These are phyloP conservation scores for Kazachstania taianensis DNA, from an alignment of 805 yeast species.

Conservation along the genomic window DNA sequence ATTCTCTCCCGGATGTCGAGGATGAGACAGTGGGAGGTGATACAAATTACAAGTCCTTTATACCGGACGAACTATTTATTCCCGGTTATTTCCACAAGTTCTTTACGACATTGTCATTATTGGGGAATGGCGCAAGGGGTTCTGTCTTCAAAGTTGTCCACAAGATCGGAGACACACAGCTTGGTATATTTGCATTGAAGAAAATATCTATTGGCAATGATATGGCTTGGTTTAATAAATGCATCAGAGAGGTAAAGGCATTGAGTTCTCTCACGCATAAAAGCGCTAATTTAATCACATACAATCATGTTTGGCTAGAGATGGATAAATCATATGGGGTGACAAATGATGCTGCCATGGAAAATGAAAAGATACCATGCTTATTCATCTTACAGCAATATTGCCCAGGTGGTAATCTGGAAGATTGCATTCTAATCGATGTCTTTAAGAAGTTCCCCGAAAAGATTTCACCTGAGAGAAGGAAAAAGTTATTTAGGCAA, in stretches of 20 bases:
- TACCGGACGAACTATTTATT: slow-evolving; percentile 53
- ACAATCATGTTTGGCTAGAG: slow-evolving; percentile 90
- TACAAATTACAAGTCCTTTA: slow-evolving; percentile 8
- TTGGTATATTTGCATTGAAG: slow-evolving; percentile 78
- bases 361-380: slow-evolving; percentile 40
- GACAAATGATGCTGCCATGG: slow-evolving; percentile 10
- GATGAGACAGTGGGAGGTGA: neutral
- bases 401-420: slow-evolving; percentile 82
- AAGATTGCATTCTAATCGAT: slow-evolving; percentile 42
- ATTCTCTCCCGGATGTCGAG: neutral
- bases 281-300: slow-evolving; percentile 58
- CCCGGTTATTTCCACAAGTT: slow-evolving; percentile 75
- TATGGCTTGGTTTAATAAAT: slow-evolving; percentile 54
- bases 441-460: slow-evolving; percentile 30
- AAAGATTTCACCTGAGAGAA: slow-evolving; percentile 30
- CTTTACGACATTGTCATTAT: slow-evolving; percentile 46
- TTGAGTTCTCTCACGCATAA: slow-evolving; percentile 41
- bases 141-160: slow-evolving; percentile 80
- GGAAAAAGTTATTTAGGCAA: slow-evolving; percentile 28
- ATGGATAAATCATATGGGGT: slow-evolving; percentile 39
- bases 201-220: slow-evolving; percentile 78
- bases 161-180: slow-evolving; percentile 50
- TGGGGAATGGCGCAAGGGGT: slow-evolving; percentile 83
- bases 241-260: slow-evolving; percentile 68
- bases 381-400: slow-evolving; percentile 79